Percentiles rank a stretch among this genome's conserved stretches.
These are phyloP conservation scores for Russula sp. DNA, from an alignment of 768 basidiomycete species.

Conservation along the genomic window DNA sequence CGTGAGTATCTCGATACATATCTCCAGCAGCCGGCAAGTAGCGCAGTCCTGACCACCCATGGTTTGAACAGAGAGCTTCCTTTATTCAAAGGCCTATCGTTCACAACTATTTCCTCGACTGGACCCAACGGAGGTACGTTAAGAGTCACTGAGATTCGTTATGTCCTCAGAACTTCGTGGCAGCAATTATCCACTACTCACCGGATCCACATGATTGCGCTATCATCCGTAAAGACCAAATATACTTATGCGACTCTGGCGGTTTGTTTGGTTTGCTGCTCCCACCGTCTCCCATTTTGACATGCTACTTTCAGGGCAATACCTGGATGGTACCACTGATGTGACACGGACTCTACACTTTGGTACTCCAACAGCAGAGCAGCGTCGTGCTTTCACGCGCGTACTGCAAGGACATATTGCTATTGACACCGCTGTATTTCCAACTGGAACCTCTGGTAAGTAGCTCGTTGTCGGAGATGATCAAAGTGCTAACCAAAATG, in stretches of 20 bases:
- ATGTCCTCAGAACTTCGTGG: background rate
- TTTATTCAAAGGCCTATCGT: slow-evolving; percentile 82
- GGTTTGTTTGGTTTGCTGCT: slow-evolving; percentile 36
- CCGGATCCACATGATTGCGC: slow-evolving; percentile 73
- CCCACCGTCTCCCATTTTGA: background rate
- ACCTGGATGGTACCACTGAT: slow-evolving; percentile 91
- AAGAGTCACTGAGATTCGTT: background rate
- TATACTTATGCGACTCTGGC: slow-evolving; percentile 85
- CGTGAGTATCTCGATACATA: slow-evolving; percentile 42
- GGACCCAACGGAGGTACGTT: slow-evolving; percentile 84
- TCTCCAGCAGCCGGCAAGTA: background rate
- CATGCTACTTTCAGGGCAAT: slow-evolving; percentile 54
- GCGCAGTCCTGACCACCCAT: background rate
- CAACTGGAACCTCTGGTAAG: slow-evolving; percentile 69
- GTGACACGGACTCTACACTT: slow-evolving; percentile 92
- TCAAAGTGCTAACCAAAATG: background rate
- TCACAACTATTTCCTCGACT: slow-evolving; percentile 86
- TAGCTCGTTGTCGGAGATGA: background rate
- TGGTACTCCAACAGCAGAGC: slow-evolving; percentile 73
- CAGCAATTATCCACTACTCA: slow-evolving; percentile 90
- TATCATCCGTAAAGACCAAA: slow-evolving; percentile 67
- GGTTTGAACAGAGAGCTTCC: slow-evolving; percentile 53
- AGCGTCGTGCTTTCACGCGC: slow-evolving; percentile 84
- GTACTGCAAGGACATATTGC: slow-evolving; percentile 90
- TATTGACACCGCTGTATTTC: slow-evolving; percentile 81